Percentiles rank a stretch among this genome's conserved stretches.
Evolutionary conservation across 208 protist species (phyloP).

Genomic region (Leishmania amazonensis): DNA sequence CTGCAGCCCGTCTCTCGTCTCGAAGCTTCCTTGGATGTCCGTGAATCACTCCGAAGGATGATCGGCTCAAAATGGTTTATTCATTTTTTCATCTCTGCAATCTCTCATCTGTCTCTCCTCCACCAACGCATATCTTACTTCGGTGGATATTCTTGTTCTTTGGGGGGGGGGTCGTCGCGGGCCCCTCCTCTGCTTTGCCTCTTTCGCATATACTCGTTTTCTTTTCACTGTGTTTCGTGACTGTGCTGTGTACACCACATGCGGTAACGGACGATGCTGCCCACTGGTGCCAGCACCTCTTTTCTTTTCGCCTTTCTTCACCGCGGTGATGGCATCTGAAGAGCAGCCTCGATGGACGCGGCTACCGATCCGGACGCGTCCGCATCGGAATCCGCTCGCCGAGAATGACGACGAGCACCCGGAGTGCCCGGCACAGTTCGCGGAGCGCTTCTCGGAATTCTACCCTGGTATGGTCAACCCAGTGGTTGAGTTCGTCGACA

Average conservation of each 20-base stretch:
- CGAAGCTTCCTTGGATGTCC: not conserved
- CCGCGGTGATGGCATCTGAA: constrained; percentile 9
- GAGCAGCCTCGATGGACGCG: constrained; percentile 79
- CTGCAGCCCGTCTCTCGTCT: not conserved
- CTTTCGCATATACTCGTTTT: not conserved
- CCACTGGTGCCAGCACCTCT: not conserved
- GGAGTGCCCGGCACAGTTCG: constrained; percentile 66
- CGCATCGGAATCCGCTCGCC: constrained; percentile 94
- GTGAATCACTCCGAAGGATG: not conserved
- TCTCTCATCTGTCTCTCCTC: not conserved
- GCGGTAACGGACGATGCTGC: not conserved
- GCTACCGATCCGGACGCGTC: constrained; percentile 87
- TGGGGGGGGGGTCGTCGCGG: not conserved
- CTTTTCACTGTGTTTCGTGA: not conserved
- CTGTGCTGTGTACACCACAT: not conserved
- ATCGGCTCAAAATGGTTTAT: not conserved
- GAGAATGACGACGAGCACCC: constrained; percentile 91
- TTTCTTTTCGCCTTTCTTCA: not conserved
- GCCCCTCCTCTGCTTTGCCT: not conserved
- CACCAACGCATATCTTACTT: not conserved
- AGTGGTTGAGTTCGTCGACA: constrained; percentile 90
- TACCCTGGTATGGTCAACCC: constrained; percentile 51
- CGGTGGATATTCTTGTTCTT: not conserved
- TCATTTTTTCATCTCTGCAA: not conserved
- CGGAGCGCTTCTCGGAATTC: constrained; percentile 35